Evolutionary conservation across 352 stramenopile species (phyloP), one percentile per base, ranked within the genome.

Genomic region (Phytopythium kandeliae): DNA sequence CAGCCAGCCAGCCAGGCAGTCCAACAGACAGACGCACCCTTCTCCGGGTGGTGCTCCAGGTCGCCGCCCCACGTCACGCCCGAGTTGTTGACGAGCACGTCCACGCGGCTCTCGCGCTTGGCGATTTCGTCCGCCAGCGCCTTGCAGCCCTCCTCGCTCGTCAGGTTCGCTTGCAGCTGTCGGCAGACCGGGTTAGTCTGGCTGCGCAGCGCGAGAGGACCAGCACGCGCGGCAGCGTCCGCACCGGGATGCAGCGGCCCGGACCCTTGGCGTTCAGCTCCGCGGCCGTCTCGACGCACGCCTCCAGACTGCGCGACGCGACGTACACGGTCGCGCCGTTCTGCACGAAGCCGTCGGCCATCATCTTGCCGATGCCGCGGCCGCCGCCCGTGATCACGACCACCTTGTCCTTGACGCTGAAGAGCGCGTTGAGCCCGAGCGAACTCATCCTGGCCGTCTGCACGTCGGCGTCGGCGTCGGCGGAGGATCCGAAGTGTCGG

Each of bases 41-140:
- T 48, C 35, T 69, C 63, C 12, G 54, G 49, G 30, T 71, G 62
- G 19, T 69, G 54, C 30, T 75, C 56, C 13, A 71, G 62, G 42
- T 70, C 58, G 36, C 63, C 67, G 17, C 74, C 77, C 76, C 74
- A 92, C 3, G 48, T 49, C 8, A 78, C 61, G 17, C 74, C 74
- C 79, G 86, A 91, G 75, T 98, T 98, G 74, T 98, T 98, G 54
- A 98, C 67, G 16, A 98, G 68, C 37, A 97, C 83, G 55, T 98
- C 74, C 26, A 98, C 61, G 37, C 69, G 61, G 30, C 69, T 74
- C 57, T 91, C 67, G 24, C 45, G 55, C 53, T 72, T 67, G 63
- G 84, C 80, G 22, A 97, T 58, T 54, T 97, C 69, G 10, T 78
- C 48, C 0, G 85, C 87, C 12, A 74, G 55, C 22, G 55, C 58